These are phyloP conservation scores for Hirsutella minnesotensis DNA, from an alignment of 2,329 filamentous ascomycete species.

Conservation along the genomic window DNA sequence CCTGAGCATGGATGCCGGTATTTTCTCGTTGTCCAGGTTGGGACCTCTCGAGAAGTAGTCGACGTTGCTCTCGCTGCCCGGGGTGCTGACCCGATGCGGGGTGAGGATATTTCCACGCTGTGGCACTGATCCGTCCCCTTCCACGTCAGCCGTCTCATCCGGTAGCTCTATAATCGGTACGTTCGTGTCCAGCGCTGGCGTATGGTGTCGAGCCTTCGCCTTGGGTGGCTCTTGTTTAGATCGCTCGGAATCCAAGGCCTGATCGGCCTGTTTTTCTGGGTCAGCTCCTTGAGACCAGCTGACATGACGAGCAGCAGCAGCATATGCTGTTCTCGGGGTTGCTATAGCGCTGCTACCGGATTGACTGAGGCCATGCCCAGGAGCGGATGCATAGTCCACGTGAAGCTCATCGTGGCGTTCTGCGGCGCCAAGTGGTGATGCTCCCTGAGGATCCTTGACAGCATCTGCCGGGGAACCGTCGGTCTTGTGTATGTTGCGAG, in stretches of 20 bases:
- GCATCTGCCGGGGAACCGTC: not conserved
- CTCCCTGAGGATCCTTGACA: constrained; percentile 3
- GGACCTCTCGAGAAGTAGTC: constrained; percentile 15
- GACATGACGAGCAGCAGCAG: not conserved
- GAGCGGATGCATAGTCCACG: constrained; percentile 16
- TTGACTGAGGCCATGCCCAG: not conserved
- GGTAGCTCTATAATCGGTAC: no score
- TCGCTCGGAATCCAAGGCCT: no score
- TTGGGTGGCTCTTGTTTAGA: no score
- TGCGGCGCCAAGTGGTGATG: constrained; percentile 7
- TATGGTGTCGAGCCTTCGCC: no score
- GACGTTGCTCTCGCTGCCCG: constrained; percentile 11
- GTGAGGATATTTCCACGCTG: not conserved
- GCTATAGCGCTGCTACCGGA: not conserved
- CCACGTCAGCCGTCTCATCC: not conserved
- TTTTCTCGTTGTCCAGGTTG: constrained; percentile 29
- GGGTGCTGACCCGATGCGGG: constrained; percentile 2
- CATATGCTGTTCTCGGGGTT: not conserved
- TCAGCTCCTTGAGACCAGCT: not conserved
- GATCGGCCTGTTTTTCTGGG: not conserved
- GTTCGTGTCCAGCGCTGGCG: no score
- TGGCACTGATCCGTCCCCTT: no score
- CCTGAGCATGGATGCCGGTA: constrained; percentile 23
- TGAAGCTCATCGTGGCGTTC: constrained; percentile 15
- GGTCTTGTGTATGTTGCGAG: constrained; percentile 12